phyloP scores from a whole-genome alignment of 1,284 basidiomycete genomes.

The Leccinum olivaceoglutinosum region DNA sequence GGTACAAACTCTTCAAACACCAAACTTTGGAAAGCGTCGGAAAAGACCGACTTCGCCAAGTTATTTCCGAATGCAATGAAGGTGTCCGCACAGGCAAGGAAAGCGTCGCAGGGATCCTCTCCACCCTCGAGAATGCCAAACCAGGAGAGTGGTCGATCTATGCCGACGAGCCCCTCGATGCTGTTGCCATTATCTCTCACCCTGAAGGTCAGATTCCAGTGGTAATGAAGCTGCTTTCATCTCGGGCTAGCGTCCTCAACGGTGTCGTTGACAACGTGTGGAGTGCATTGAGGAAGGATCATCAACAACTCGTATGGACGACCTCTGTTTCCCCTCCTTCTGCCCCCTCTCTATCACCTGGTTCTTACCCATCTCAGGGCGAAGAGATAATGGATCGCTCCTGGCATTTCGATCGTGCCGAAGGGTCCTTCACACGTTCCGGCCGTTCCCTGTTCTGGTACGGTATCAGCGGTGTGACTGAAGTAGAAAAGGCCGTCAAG shows the following conservation, averaged over 20 bases:
- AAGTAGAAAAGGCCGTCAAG: constrained; percentile 85
- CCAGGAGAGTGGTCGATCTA: constrained; percentile 77
- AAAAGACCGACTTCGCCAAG: constrained; percentile 88
- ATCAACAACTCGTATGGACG: constrained; percentile 95
- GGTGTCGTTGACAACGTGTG: constrained; percentile 97
- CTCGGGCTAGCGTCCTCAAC: constrained; percentile 87
- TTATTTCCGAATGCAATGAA: constrained; percentile 91
- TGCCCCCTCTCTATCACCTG: constrained; percentile 8
- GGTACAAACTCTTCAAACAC: constrained; percentile 96
- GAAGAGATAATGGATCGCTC: constrained; percentile 82
- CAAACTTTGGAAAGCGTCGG: constrained; percentile 79
- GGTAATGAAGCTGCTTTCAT: constrained; percentile 88
- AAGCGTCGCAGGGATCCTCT: constrained; percentile 88
- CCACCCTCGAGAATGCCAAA: constrained; percentile 73
- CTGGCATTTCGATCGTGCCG: constrained; percentile 99
- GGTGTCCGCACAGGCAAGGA: constrained; percentile 83
- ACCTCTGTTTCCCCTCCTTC: constrained; percentile 52
- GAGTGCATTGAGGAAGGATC: constrained; percentile 91
- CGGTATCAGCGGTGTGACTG: constrained; percentile 86
- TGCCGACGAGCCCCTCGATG: constrained; percentile 95
- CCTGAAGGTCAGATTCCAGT: constrained; percentile 88
- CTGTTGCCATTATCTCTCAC: constrained; percentile 90
- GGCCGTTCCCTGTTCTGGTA: constrained; percentile 97
- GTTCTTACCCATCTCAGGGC: constrained; percentile 38
- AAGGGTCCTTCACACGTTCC: constrained; percentile 94